Percentiles rank a stretch among this genome's conserved stretches.
Conservation (phyloP, 164 flowering plant species). For the Stephania cephalantha region DNA sequence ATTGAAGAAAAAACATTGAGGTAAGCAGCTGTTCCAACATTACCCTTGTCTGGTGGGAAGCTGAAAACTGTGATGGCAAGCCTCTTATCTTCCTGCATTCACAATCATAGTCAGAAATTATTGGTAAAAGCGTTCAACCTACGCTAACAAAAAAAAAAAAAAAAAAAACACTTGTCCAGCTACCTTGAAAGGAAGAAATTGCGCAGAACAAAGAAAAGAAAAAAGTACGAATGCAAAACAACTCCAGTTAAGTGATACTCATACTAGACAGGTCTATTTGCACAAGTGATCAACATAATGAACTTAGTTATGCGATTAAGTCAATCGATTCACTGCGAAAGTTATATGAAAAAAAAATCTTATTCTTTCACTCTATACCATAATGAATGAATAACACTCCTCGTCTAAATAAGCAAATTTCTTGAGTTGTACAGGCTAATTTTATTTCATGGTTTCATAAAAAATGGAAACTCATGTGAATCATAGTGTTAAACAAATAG, state of each 20-base stretch:
- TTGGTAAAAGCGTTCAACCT: not conserved
- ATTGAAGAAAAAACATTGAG: conserved; percentile 93
- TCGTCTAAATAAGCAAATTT: not conserved
- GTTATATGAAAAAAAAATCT: not conserved
- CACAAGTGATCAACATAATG: not conserved
- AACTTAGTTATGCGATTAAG: not conserved
- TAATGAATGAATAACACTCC: no score
- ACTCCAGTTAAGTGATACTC: not conserved
- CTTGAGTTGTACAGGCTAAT: not conserved
- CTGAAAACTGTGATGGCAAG: conserved; percentile 97
- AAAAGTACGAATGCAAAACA: not conserved
- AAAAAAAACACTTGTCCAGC: not conserved
- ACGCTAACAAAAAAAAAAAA: not conserved
- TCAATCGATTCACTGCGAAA: not conserved
- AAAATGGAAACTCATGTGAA: not conserved
- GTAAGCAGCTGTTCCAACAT: conserved; percentile 98
- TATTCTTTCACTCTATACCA: no score
- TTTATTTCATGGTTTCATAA: no score
- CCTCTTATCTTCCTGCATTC: conserved; percentile 77
- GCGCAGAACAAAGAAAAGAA: not conserved
- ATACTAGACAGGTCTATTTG: not conserved
- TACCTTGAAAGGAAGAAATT: no score
- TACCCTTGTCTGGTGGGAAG: conserved; percentile 99
- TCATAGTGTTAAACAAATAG: not conserved
- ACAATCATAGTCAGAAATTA: not conserved